phyloP scores from a whole-genome alignment of 2,329 filamentous ascomycete genomes.

The Chrysoporthe deuterocubensis region DNA sequence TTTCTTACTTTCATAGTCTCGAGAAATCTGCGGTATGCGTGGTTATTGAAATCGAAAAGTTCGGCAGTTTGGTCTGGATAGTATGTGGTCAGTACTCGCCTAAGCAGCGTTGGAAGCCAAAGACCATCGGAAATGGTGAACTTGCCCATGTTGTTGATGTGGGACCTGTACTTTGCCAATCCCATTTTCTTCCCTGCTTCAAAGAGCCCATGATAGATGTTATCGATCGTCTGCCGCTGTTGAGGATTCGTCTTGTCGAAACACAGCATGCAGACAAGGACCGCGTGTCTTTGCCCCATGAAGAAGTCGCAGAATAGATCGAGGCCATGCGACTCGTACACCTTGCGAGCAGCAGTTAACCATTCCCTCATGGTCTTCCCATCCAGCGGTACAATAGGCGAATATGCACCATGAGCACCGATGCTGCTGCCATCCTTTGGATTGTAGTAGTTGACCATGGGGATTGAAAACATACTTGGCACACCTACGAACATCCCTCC shows the following conservation, averaged over 20 bases:
- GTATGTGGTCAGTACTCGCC: conserved; percentile 9
- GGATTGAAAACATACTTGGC: conserved; percentile 42
- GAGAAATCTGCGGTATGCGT: conserved; percentile 44
- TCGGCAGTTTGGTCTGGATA: conserved; percentile 41
- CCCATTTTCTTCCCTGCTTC: conserved; percentile 41
- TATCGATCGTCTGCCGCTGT: conserved; percentile 43
- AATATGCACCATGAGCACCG: conserved; percentile 43
- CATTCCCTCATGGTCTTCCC: conserved; percentile 47
- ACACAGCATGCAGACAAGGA: conserved; percentile 52
- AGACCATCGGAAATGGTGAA: neutral
- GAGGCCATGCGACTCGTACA: conserved; percentile 47
- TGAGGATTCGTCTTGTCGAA: conserved; percentile 48
- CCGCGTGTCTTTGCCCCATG: conserved; percentile 51
- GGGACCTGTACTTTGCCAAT: conserved; percentile 44
- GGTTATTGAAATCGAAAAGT: conserved; percentile 44
- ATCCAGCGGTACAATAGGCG: conserved; percentile 41
- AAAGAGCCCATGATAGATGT: conserved; percentile 40
- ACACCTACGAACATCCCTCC: conserved; percentile 43
- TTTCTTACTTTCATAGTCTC: conserved; percentile 43
- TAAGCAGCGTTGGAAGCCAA: too few relatives aligned
- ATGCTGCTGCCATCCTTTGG: conserved; percentile 36
- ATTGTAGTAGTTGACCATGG: conserved; percentile 43
- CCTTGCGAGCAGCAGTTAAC: conserved; percentile 44
- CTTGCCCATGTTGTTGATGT: conserved; percentile 47
- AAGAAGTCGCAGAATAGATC: conserved; percentile 53